Evolutionary conservation across 2,329 filamentous ascomycete species (phyloP).

Genomic region (Corynespora cassiicola): DNA sequence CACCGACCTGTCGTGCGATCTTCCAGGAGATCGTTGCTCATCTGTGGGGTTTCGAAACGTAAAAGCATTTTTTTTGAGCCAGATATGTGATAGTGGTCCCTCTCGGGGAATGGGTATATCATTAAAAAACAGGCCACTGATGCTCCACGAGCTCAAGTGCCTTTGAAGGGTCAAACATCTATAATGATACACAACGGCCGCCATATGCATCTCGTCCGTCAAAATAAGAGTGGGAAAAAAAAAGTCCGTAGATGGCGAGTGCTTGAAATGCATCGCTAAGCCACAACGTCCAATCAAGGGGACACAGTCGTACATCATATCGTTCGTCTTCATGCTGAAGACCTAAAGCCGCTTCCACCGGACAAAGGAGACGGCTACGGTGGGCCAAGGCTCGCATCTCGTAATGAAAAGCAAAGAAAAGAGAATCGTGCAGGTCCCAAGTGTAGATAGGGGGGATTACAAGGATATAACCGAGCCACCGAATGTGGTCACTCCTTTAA

Average conservation of each 20-base stretch:
- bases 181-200: slow-evolving; percentile 12
- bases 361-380: slow-evolving; percentile 7
- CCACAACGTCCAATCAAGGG: slow-evolving; percentile 2
- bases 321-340: slow-evolving; percentile 15
- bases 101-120: slow-evolving; percentile 14
- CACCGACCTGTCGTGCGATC: too few species aligned
- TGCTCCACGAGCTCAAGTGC: background rate
- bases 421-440: slow-evolving; percentile 14
- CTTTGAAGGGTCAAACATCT: slow-evolving; percentile 4
- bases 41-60: too few species aligned
- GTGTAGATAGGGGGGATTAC: slow-evolving; percentile 25
- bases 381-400: slow-evolving; percentile 5
- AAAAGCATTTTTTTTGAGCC: too few species aligned
- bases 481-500: slow-evolving; percentile 35
- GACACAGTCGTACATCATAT: slow-evolving; percentile 21
- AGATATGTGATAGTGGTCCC: too few species aligned
- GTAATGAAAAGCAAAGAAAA: slow-evolving; percentile 7
- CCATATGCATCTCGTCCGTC: slow-evolving; percentile 13
- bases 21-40: too few species aligned
- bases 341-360: slow-evolving; percentile 1
- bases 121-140: slow-evolving; percentile 9
- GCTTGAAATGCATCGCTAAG: slow-evolving; percentile 4
- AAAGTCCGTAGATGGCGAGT: slow-evolving; percentile 1
- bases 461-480: slow-evolving; percentile 33
- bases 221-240: slow-evolving; percentile 5